Conservation (phyloP, 768 basidiomycete species). For the Pisolithus microcarpus region DNA sequence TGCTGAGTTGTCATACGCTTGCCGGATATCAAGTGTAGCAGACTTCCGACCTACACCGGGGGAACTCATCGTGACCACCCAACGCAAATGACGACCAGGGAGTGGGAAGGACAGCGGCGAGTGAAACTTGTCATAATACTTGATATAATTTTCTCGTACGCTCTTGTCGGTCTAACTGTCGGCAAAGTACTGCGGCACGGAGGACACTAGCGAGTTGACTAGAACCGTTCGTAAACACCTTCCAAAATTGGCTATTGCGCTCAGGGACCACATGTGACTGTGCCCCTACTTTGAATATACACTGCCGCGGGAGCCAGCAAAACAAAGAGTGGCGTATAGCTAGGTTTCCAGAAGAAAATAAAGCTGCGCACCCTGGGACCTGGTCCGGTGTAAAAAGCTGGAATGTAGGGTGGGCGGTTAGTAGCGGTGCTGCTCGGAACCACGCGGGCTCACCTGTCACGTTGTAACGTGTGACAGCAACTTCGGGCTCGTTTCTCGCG, state of each 20-base stretch:
- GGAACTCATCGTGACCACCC: conserved; percentile 1
- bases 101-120: conserved; percentile 1
- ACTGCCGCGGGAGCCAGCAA: too few species aligned
- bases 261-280: too few species aligned
- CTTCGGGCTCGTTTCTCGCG: conserved; percentile 15
- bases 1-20: conserved; percentile 15
- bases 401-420: not conserved
- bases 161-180: conserved; percentile 2
- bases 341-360: too few species aligned
- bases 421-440: conserved; percentile 1
- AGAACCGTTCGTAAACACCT: conserved; percentile 26
- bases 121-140: conserved; percentile 2
- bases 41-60: conserved; percentile 18
- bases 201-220: conserved; percentile 7
- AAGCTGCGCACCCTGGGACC: too few species aligned
- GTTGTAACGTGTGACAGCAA: conserved; percentile 18
- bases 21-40: conserved; percentile 23
- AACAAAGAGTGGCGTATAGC: too few species aligned
- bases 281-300: too few species aligned
- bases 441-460: conserved; percentile 10
- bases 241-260: conserved; percentile 15
- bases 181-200: conserved; percentile 2
- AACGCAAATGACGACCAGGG: not conserved
- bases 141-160: not conserved
- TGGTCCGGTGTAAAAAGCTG: too few species aligned